These are phyloP conservation scores for Macrophomina pseudophaseolina DNA, from an alignment of 2,329 filamentous ascomycete genomes.

Conservation along the genomic window DNA sequence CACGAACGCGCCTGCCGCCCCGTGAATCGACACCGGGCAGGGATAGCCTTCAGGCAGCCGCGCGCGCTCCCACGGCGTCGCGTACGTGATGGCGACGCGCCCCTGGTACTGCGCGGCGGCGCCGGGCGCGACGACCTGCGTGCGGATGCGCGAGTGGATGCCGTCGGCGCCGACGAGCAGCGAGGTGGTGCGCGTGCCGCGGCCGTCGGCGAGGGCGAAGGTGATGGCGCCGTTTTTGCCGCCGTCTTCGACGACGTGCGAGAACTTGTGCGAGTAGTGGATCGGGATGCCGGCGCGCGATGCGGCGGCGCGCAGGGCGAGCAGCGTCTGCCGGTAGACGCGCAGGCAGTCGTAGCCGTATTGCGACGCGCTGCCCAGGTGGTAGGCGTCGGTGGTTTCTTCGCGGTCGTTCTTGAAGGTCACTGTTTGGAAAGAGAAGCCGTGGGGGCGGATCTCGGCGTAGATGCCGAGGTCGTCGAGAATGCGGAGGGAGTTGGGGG, in stretches of 20 bases:
- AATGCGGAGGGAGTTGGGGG: slow-evolving; percentile 61
- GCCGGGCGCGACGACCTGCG: slow-evolving; percentile 52
- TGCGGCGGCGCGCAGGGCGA: slow-evolving; percentile 53
- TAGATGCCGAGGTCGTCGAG: slow-evolving; percentile 59
- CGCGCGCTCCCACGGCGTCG: slow-evolving; percentile 27
- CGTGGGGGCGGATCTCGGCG: slow-evolving; percentile 47
- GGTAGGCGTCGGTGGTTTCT: slow-evolving; percentile 45
- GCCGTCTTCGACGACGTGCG: slow-evolving; percentile 41
- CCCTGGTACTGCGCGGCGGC: slow-evolving; percentile 58
- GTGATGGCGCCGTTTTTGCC: slow-evolving; percentile 41
- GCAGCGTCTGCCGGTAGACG: slow-evolving; percentile 58
- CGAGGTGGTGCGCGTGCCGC: slow-evolving; percentile 45
- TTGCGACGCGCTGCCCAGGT: slow-evolving; percentile 54
- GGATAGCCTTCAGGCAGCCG: slow-evolving; percentile 27
- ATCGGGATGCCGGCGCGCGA: slow-evolving; percentile 49
- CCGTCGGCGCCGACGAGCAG: slow-evolving; percentile 64
- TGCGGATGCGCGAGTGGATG: slow-evolving; percentile 62
- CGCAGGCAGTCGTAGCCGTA: slow-evolving; percentile 61
- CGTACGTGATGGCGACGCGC: slow-evolving; percentile 49
- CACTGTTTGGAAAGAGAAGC: slow-evolving; percentile 57
- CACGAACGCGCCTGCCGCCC: slow-evolving; percentile 44
- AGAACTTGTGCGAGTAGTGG: slow-evolving; percentile 56
- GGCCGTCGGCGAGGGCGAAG: slow-evolving; percentile 58
- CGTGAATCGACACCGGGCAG: slow-evolving; percentile 42
- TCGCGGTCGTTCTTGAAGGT: slow-evolving; percentile 52